Percentiles rank a stretch among this genome's conserved stretches.
phyloP scores from a whole-genome alignment of 1,284 basidiomycete genomes.

The Trametes pubescens region DNA sequence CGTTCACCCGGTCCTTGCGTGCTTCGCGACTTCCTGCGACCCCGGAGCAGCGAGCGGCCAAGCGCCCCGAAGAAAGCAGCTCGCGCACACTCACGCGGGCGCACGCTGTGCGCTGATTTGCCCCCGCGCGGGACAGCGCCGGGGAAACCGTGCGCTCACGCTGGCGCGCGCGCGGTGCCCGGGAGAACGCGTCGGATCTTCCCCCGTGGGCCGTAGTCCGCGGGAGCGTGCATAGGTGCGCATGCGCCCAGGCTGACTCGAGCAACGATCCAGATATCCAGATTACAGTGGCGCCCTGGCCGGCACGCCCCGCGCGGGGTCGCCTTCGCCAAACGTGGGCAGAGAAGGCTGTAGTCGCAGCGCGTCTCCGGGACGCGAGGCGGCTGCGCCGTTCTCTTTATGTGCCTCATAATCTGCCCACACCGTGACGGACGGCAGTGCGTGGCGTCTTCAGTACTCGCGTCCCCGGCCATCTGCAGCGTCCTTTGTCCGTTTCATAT shows the following conservation, averaged over 20 bases:
- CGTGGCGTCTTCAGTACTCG: slow-evolving; percentile 34
- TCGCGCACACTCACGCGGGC: slow-evolving; percentile 13
- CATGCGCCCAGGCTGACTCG: slow-evolving; percentile 1
- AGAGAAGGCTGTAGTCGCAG: slow-evolving; percentile 16
- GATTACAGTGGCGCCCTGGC: background rate
- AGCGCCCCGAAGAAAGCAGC: slow-evolving; percentile 19
- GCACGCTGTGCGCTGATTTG: slow-evolving; percentile 5
- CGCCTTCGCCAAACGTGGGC: slow-evolving; percentile 25
- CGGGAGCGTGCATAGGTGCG: background rate
- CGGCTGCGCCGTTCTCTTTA: slow-evolving; percentile 34
- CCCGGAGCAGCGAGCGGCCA: slow-evolving; percentile 30
- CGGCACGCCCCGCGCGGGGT: slow-evolving; percentile 32
- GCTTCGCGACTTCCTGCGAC: slow-evolving; percentile 35
- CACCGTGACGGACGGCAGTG: slow-evolving; percentile 26
- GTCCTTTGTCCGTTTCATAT: slow-evolving; percentile 32
- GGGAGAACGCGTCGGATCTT: slow-evolving; percentile 32
- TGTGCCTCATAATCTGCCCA: slow-evolving; percentile 28
- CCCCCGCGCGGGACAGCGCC: slow-evolving; percentile 10
- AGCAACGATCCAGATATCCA: slow-evolving; percentile 14
- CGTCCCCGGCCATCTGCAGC: slow-evolving; percentile 31
- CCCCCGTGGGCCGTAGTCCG: slow-evolving; percentile 18
- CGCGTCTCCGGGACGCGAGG: slow-evolving; percentile 31
- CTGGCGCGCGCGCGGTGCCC: slow-evolving; percentile 16
- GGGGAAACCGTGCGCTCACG: slow-evolving; percentile 13
- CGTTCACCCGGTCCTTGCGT: slow-evolving; percentile 22